Evolutionary conservation across 2,329 filamentous ascomycete species (phyloP).

Genomic region (Fusarium ambrosium): DNA sequence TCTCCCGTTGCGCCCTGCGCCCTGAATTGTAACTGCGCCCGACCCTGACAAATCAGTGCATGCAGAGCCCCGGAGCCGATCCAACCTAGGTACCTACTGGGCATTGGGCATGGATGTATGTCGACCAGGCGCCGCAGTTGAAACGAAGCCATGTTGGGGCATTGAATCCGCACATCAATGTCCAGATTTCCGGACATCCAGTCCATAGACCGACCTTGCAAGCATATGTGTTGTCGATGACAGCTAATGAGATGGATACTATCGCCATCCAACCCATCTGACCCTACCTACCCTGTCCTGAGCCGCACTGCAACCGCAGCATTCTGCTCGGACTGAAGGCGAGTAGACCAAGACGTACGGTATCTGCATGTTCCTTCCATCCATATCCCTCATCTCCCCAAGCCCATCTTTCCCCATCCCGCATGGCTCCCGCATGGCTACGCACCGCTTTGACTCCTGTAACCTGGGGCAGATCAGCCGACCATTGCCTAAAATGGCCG

Average conservation of each 20-base stretch:
- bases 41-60: constrained; percentile 41
- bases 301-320: neutral
- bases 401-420: constrained; percentile 12
- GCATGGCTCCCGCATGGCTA: constrained; percentile 23
- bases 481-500: constrained; percentile 21
- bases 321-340: constrained; percentile 25
- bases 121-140: constrained; percentile 24
- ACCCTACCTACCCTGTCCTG: neutral
- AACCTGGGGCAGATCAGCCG: constrained; percentile 32
- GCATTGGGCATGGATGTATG: constrained; percentile 12
- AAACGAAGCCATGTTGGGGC: constrained; percentile 25
- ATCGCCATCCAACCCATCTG: neutral
- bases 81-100: constrained; percentile 16
- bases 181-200: constrained; percentile 13
- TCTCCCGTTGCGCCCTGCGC: constrained; percentile 1
- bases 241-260: neutral
- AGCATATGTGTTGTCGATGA: neutral
- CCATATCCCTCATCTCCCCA: constrained; percentile 22
- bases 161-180: constrained; percentile 29
- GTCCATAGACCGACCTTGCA: neutral
- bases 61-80: constrained; percentile 44
- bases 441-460: constrained; percentile 10
- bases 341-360: constrained; percentile 18
- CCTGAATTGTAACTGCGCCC: constrained; percentile 8
- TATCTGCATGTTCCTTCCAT: constrained; percentile 25